Evolutionary conservation across 441 rosid species (phyloP).

Genomic region (Pelargonium citronellum): DNA sequence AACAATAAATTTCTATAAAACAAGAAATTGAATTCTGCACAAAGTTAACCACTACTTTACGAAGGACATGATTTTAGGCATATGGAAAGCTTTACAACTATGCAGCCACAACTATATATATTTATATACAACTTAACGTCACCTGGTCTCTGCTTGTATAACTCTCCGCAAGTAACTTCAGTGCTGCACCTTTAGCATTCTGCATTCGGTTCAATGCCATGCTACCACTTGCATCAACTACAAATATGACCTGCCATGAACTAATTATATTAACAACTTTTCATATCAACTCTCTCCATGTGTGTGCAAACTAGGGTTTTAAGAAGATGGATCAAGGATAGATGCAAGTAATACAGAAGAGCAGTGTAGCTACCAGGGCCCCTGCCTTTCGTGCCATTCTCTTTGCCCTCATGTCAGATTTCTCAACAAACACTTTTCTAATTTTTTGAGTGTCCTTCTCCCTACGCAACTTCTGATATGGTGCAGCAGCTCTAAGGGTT

Average conservation of each 20-base stretch:
- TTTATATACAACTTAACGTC: conserved; percentile 8
- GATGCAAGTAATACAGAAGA: conserved; percentile 7
- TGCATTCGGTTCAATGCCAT: conserved; percentile 99
- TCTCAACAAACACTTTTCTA: conserved; percentile 92
- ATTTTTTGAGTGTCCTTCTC: conserved; percentile 61
- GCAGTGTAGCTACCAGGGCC: conserved; percentile 67
- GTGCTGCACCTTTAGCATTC: conserved; percentile 98
- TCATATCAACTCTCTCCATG: conserved; percentile 3
- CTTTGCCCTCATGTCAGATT: conserved; percentile 95
- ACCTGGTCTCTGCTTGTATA: conserved; percentile 99
- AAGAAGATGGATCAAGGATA: conserved; percentile 1
- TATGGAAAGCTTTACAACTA: not conserved
- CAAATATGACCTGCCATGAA: conserved; percentile 71
- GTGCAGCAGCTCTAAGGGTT: conserved; percentile 98
- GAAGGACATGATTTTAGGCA: not conserved
- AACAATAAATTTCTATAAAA: not conserved
- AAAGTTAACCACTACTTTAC: not conserved
- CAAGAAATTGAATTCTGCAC: not conserved
- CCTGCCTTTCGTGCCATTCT: conserved; percentile 99
- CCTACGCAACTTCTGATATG: conserved; percentile 88
- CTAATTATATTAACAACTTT: conserved; percentile 16
- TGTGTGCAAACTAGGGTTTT: not conserved
- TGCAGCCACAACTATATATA: not conserved
- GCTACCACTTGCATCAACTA: conserved; percentile 99
- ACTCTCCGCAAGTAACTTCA: conserved; percentile 92